Conservation (phyloP, 2,329 filamentous ascomycete species). For the Achaetomium macrosporum region DNA sequence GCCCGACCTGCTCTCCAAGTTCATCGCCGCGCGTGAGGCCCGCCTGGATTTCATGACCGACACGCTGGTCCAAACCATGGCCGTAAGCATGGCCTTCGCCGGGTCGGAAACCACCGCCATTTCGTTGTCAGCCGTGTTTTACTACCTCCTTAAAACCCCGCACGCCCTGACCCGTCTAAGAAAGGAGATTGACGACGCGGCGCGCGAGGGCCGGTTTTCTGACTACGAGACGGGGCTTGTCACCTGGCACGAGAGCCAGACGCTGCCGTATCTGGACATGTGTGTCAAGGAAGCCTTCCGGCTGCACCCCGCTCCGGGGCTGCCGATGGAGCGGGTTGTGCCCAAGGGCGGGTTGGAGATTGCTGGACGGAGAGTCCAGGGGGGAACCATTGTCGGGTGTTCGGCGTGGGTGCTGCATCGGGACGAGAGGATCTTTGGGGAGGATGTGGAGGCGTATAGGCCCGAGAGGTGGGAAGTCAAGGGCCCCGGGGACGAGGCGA, state of each 20-base stretch:
- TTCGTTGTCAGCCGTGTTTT: conserved; percentile 64
- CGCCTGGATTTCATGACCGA: conserved; percentile 69
- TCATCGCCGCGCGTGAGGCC: conserved; percentile 60
- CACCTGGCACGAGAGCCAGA: conserved; percentile 63
- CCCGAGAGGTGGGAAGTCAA: conserved; percentile 56
- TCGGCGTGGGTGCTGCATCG: conserved; percentile 72
- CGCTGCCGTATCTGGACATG: conserved; percentile 69
- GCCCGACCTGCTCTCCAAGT: conserved; percentile 64
- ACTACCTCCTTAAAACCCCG: conserved; percentile 64
- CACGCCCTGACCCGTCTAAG: conserved; percentile 48
- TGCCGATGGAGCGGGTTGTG: conserved; percentile 68
- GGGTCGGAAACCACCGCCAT: conserved; percentile 78
- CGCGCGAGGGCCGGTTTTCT: conserved; percentile 44
- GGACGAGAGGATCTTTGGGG: conserved; percentile 60
- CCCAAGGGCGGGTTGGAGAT: conserved; percentile 60
- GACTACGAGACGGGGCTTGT: conserved; percentile 55
- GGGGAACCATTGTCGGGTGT: conserved; percentile 68
- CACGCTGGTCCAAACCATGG: conserved; percentile 62
- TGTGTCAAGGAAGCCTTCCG: conserved; percentile 74
- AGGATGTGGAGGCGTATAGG: conserved; percentile 58
- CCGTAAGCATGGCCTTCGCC: conserved; percentile 66
- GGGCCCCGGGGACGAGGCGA: conserved; percentile 41
- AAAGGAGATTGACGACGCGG: conserved; percentile 57
- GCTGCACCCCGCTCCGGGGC: conserved; percentile 65
- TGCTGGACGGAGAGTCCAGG: conserved; percentile 55